Evolutionary conservation across 495 filamentous ascomycete genomes (phyloP), one percentile per base, ranked within the genome.

Genomic region (Neurospora pannonica): DNA sequence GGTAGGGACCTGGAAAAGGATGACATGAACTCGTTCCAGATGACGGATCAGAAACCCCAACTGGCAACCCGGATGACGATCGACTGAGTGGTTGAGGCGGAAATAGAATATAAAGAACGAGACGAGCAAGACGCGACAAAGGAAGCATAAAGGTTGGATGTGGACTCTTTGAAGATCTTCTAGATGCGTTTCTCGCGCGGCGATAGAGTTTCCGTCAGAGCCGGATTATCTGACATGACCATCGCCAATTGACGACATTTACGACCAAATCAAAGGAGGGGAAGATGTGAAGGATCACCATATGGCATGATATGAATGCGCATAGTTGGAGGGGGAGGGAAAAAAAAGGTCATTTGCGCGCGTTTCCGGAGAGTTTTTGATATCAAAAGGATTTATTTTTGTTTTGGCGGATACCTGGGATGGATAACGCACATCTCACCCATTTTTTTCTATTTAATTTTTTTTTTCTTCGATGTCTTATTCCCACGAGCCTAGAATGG

Each of bases 41-140:
- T 89, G 74, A 82, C 88, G 73, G 86, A 88, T 70, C 82, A 88
- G 77, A 89, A 90, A 76, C 77, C 89, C 8, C 90, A 91, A 70
- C 85, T 89, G 71, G 84, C 88, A 62, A 90, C 85, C 73, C 89
- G 94, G 71, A 97, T 97, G 94, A 94, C 92, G 76, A 97, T 97
- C 81, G 94, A 97, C 83, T 97, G 83, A 84, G 77, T 8, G 54
- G 40, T 28, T 17, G 46, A 38, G 24, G 13, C 8, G 46, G 31
- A 71, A 62, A 17, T 43, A n/a, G 38, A 73, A 15, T 70, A 43
- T 37, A 74, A 67, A 67, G 60, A 71, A n/a, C 3, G 11, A 69
- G 38, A 71, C 15, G 54, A 67, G 28, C 54, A 28, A 67, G 54
- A 67, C 6, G 54, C 28, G 54, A 67, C 54, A 34, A 67, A 31